Conservation (phyloP, 805 yeast genomes). For the Pichia rugopelliculosa region DNA sequence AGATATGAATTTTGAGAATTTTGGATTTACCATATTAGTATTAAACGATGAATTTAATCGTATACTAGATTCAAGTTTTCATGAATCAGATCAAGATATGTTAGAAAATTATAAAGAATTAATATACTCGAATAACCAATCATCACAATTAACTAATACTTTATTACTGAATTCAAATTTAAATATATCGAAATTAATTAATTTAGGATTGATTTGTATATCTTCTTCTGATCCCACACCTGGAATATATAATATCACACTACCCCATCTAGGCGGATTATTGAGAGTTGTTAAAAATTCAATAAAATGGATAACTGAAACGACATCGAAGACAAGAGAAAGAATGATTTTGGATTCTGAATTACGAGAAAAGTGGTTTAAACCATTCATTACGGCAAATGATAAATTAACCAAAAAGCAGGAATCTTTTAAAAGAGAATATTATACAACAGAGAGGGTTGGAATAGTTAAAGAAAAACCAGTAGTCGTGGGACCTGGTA, state of each 20-base stretch:
- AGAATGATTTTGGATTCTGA: conserved; percentile 1
- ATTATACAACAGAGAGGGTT: conserved; percentile 5
- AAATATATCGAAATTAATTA: not conserved
- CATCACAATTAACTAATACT: not conserved
- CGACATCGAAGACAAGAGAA: conserved; percentile 1
- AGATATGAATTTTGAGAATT: conserved; percentile 4
- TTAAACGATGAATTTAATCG: not conserved
- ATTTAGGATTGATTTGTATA: conserved; percentile 4
- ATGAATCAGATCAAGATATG: not conserved
- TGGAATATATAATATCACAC: conserved; percentile 4
- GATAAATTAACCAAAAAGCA: not conserved
- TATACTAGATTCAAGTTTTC: not conserved
- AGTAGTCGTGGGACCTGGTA: conserved; percentile 1
- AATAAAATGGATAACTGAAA: conserved; percentile 2
- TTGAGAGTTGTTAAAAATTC: conserved; percentile 5
- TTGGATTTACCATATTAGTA: conserved; percentile 1
- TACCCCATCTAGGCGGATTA: conserved; percentile 11
- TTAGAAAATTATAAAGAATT: not conserved
- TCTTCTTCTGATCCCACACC: not conserved
- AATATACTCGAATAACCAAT: not conserved
- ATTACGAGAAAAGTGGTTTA: conserved; percentile 3
- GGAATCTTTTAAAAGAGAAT: not conserved
- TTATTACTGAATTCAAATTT: not conserved
- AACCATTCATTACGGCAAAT: not conserved
- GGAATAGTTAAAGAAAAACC: not conserved